Evolutionary conservation across 495 filamentous ascomycete genomes (phyloP), one percentile per base, ranked within the genome.

Genomic region (Cercophora newfieldiana): DNA sequence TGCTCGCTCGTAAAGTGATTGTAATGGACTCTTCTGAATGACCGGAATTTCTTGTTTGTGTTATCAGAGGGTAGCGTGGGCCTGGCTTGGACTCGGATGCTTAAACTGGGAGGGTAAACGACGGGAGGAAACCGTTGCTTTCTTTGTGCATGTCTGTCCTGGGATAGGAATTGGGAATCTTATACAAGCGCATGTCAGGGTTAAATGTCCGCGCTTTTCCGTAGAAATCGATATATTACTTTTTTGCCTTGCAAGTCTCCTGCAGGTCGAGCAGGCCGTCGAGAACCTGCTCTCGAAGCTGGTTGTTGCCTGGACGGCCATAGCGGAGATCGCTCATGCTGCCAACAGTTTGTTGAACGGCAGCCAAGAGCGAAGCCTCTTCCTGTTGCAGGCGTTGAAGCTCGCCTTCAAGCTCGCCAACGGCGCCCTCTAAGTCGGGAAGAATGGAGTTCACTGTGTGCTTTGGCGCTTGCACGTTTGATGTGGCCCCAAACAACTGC

Each of bases 261-360:
- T 91, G 84, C 22, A 94, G 78, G 66, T 85, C 82, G 57, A 79
- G 71, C 24, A 93, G 76, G 53, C 90, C 90, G 24, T 86, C 81
- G 30, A 88, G 78, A 50, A 91, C 79, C 62, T 91, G 86, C 19
- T 86, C 83, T 25, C 82, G 78, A 3, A 86, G 78, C 26, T 85
- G 81, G 31, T 81, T 75, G 65, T 88, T 90, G 64, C 84, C 80
- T 66, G 93, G 83, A 60, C 88, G 89, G 37, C 92, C 91, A 70
- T 94, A 95, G 51, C 91, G 88, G 28, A 96, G 82, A 72, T 95
- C 92, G 72, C 91, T 94, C 79, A 96, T 75, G 53, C 86, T 86
- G 28, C 88, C 88, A 31, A 93, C 85, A 0, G 84, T 88, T 31
- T 82, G 78, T 63, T 82, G 82, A 51, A 93, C 83, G 37, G 88